These are phyloP conservation scores for Plasmodium yoelii DNA, from an alignment of 169 alveolate species.

Conservation along the genomic window DNA sequence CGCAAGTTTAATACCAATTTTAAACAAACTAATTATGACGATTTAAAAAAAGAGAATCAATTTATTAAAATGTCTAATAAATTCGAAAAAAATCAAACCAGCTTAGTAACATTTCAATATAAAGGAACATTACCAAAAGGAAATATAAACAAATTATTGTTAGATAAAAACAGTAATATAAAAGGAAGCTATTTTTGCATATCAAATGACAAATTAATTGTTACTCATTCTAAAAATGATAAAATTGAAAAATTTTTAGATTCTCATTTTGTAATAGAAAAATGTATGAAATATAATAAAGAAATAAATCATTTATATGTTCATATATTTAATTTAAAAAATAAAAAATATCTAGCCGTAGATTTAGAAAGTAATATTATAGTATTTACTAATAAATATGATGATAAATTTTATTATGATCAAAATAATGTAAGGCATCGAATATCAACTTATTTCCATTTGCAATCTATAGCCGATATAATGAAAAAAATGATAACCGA, in stretches of 20 bases:
- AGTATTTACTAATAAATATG: conserved; percentile 38
- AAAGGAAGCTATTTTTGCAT: conserved; percentile 37
- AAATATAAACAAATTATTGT: background rate
- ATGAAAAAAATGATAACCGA: conserved; percentile 46
- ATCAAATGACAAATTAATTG: conserved; percentile 13
- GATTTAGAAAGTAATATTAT: conserved; percentile 18
- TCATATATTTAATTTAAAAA: conserved; percentile 50
- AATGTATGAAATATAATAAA: conserved; percentile 57
- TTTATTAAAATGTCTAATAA: background rate
- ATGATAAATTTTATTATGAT: conserved; percentile 33
- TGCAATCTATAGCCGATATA: conserved; percentile 56
- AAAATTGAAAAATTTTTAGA: conserved; percentile 7
- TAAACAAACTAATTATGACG: background rate
- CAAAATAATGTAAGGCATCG: conserved; percentile 1
- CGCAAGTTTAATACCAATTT: background rate
- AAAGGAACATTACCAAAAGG: conserved; percentile 62
- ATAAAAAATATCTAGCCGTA: conserved; percentile 45
- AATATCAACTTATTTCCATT: conserved; percentile 51
- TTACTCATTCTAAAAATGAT: conserved; percentile 29
- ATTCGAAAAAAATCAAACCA: background rate
- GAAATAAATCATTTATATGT: conserved; percentile 41
- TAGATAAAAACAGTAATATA: conserved; percentile 19
- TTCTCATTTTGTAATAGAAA: conserved; percentile 49
- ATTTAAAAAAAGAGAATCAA: background rate
- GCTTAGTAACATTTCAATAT: conserved; percentile 49